Evolutionary conservation across 2,329 filamentous ascomycete genomes (phyloP).

Genomic region (Trichoderma oligosporum): DNA sequence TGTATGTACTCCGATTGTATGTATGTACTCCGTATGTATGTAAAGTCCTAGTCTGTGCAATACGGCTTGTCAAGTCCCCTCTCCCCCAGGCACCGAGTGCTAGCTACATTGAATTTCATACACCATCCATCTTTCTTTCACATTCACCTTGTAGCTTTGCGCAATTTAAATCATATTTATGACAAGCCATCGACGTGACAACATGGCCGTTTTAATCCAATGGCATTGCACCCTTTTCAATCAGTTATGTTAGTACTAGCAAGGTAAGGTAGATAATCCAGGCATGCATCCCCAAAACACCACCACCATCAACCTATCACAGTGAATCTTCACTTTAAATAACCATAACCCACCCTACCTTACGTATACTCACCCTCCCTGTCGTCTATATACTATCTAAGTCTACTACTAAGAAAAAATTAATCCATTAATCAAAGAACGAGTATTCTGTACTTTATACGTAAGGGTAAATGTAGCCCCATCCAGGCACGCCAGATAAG

Average conservation of each 20-base stretch:
- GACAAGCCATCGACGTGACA: background rate
- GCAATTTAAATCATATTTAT: background rate
- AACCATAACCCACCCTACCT: background rate
- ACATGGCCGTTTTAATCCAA: constrained; percentile 1
- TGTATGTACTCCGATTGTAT: no score
- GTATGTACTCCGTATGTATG: no score
- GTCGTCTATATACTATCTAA: no score
- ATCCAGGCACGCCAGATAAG: no score
- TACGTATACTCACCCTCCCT: background rate
- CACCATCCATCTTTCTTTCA: background rate
- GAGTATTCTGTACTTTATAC: background rate
- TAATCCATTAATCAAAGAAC: background rate
- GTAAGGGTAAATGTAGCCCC: no score
- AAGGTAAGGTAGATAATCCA: no score
- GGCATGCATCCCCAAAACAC: constrained; percentile 5
- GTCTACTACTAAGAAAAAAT: no score
- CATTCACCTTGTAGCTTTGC: background rate
- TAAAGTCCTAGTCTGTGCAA: no score
- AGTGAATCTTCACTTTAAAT: background rate
- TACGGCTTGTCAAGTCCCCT: no score
- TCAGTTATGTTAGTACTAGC: no score
- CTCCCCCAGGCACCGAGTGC: no score
- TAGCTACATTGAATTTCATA: no score
- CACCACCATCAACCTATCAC: constrained; percentile 10
- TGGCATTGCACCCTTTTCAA: background rate